Evolutionary conservation across 2,329 filamentous ascomycete species (phyloP).

Genomic region (Cladosporium cucumerinum): DNA sequence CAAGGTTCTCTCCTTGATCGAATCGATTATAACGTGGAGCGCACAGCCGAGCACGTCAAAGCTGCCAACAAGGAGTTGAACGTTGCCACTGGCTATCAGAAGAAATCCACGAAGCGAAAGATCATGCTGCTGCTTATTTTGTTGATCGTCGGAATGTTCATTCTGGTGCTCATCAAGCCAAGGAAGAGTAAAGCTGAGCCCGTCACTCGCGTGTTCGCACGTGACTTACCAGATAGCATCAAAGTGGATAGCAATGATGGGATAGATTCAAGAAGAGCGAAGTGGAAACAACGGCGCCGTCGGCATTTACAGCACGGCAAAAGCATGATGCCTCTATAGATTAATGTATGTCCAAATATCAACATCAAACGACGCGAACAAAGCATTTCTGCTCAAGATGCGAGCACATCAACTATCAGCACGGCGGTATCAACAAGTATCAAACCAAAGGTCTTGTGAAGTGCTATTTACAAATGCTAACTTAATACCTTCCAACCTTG

Average conservation of each 20-base stretch:
- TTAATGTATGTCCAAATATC: neutral
- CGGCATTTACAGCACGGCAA: constrained; percentile 9
- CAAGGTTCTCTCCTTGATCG: constrained; percentile 52
- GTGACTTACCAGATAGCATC: neutral
- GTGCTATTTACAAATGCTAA: too few species aligned
- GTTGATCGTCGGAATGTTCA: constrained; percentile 81
- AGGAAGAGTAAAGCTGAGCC: constrained; percentile 42
- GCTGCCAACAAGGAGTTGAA: constrained; percentile 88
- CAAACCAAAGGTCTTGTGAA: too few species aligned
- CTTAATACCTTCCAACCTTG: neutral
- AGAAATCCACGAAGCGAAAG: constrained; percentile 83
- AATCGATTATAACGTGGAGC: constrained; percentile 83
- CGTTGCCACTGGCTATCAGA: constrained; percentile 84
- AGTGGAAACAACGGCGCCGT: constrained; percentile 27
- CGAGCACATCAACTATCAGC: neutral
- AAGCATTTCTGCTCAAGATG: neutral
- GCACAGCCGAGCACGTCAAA: constrained; percentile 91
- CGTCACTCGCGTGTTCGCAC: neutral
- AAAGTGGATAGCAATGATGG: neutral
- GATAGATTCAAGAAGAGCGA: constrained; percentile 17
- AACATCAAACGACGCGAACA: neutral
- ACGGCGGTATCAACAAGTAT: neutral
- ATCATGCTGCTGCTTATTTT: constrained; percentile 85
- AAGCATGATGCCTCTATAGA: constrained; percentile 10
- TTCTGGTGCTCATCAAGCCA: constrained; percentile 76